These are phyloP conservation scores for Penicillium sp. DNA, from an alignment of 2,329 filamentous ascomycete species.

Conservation along the genomic window DNA sequence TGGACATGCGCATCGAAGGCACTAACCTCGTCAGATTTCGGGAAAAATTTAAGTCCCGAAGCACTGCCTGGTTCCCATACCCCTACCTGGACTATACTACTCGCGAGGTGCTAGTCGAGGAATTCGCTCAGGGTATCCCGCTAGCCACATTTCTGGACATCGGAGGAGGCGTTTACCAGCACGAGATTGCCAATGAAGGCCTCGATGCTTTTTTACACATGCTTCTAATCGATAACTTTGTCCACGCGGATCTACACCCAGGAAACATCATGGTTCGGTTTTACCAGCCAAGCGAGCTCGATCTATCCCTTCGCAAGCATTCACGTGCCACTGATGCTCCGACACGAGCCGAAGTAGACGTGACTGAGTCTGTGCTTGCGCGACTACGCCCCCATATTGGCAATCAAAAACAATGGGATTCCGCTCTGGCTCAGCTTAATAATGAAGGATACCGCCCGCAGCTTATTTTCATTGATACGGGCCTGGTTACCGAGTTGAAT, in stretches of 20 bases:
- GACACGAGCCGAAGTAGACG: conserved; percentile 62
- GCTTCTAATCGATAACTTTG: conserved; percentile 95
- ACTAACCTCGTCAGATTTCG: conserved; percentile 85
- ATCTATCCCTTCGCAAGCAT: conserved; percentile 56
- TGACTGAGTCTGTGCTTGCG: conserved; percentile 82
- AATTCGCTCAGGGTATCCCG: conserved; percentile 93
- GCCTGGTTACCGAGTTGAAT: conserved; percentile 91
- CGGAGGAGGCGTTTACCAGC: conserved; percentile 87
- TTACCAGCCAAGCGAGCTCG: conserved; percentile 76
- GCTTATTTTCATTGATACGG: conserved; percentile 95
- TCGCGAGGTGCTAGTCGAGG: conserved; percentile 86
- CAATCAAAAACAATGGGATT: conserved; percentile 68
- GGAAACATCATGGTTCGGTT: conserved; percentile 99
- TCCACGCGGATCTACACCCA: conserved; percentile 93
- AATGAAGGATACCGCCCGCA: conserved; percentile 88
- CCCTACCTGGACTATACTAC: conserved; percentile 92
- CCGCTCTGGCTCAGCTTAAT: conserved; percentile 74
- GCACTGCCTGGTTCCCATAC: conserved; percentile 95
- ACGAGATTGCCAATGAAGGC: conserved; percentile 91
- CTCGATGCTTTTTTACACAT: conserved; percentile 95
- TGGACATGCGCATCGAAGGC: conserved; percentile 91
- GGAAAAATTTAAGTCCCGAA: conserved; percentile 82
- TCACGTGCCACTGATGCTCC: conserved; percentile 44
- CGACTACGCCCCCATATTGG: conserved; percentile 73
- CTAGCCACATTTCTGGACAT: conserved; percentile 86